Evolutionary conservation across 148 eudicot genomes (phyloP).

Genomic region (Rhododendron molle): DNA sequence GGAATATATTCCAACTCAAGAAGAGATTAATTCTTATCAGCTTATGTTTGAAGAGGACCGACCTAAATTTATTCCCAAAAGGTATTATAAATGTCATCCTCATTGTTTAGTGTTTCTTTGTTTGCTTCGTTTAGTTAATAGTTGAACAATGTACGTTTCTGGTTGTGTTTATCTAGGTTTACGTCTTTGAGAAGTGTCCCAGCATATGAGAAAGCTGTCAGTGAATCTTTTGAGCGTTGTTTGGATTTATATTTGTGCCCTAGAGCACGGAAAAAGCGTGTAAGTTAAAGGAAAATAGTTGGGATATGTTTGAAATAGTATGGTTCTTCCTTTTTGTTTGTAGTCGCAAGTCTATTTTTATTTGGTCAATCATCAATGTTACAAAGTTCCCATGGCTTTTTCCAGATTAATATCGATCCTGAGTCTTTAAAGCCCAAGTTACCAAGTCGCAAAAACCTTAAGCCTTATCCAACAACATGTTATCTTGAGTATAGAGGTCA

Average conservation of each 20-base stretch:
- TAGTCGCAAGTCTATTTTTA: neutral
- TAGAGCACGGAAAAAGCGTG: slow-evolving; percentile 78
- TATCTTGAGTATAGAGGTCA: slow-evolving; percentile 91
- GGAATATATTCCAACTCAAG: slow-evolving; percentile 89
- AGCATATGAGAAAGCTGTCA: slow-evolving; percentile 69
- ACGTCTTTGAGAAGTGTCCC: slow-evolving; percentile 82
- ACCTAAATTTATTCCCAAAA: slow-evolving; percentile 82
- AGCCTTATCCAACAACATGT: slow-evolving; percentile 79
- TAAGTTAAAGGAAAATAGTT: slow-evolving; percentile 30
- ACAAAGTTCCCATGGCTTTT: neutral
- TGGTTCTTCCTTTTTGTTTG: neutral
- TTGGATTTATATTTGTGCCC: slow-evolving; percentile 92
- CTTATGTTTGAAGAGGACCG: slow-evolving; percentile 94
- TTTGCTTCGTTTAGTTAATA: neutral
- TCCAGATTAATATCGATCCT: slow-evolving; percentile 88
- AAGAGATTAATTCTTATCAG: slow-evolving; percentile 79
- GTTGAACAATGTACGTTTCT: slow-evolving; percentile 5
- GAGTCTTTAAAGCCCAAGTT: slow-evolving; percentile 82
- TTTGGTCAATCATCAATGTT: neutral
- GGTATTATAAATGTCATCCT: slow-evolving; percentile 31
- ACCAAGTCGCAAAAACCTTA: slow-evolving; percentile 84
- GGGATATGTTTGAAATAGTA: neutral
- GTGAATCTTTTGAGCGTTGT: slow-evolving; percentile 75
- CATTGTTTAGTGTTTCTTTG: neutral
- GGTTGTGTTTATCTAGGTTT: slow-evolving; percentile 39